These are phyloP conservation scores for Ascochyta rabiei DNA, from an alignment of 2,329 filamentous ascomycete genomes.

Conservation along the genomic window DNA sequence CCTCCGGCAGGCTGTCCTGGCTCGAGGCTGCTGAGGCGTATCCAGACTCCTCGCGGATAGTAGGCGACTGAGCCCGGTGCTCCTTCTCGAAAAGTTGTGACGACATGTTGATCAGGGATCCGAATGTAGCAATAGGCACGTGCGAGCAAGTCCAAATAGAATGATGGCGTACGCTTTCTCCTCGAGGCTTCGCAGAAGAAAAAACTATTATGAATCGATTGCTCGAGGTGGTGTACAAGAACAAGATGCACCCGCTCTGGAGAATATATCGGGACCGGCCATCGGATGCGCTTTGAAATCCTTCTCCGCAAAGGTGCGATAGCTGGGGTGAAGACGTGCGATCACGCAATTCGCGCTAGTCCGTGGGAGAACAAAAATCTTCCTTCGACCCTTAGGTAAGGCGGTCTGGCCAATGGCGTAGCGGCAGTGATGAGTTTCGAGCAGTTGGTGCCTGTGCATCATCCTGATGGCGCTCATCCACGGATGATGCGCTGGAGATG, in stretches of 20 bases:
- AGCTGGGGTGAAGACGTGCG: slow-evolving; percentile 39
- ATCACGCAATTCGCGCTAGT: slow-evolving; percentile 44
- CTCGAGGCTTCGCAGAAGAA: slow-evolving; percentile 25
- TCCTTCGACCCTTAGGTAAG: slow-evolving; percentile 29
- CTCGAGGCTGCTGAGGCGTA: slow-evolving; percentile 76
- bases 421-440: slow-evolving; percentile 15
- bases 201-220: slow-evolving; percentile 29
- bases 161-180: slow-evolving; percentile 17
- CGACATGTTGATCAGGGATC: slow-evolving; percentile 31
- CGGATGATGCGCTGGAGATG: slow-evolving; percentile 13
- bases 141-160: slow-evolving; percentile 25
- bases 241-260: slow-evolving; percentile 21
- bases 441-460: slow-evolving; percentile 12
- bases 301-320: slow-evolving; percentile 36
- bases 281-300: slow-evolving; percentile 40
- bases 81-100: slow-evolving; percentile 35
- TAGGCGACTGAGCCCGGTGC: slow-evolving; percentile 34
- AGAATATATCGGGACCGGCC: slow-evolving; percentile 40
- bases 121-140: slow-evolving; percentile 22
- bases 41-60: slow-evolving; percentile 71
- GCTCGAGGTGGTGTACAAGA: slow-evolving; percentile 26
- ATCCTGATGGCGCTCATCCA: slow-evolving; percentile 13
- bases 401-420: slow-evolving; percentile 25
- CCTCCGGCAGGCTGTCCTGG: slow-evolving; percentile 69
- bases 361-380: slow-evolving; percentile 32